Base-by-base conservation (phyloP, 2,329 filamentous ascomycete species). In the Xylogone sp. region DNA sequence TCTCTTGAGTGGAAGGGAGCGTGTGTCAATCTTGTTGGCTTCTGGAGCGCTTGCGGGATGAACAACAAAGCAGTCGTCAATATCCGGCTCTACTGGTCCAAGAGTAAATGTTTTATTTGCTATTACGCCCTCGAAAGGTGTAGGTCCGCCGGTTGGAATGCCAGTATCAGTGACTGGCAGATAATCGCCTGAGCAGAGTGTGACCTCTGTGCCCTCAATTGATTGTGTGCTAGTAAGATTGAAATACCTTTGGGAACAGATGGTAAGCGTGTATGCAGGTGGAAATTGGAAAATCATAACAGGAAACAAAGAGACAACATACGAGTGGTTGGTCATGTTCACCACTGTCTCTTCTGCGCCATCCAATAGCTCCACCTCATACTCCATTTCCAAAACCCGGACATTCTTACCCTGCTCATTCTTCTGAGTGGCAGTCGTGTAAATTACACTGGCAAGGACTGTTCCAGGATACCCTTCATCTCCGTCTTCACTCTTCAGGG, bases 271-370 rank as follows among this genome's bases (percentile, higher is more conserved):
- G n/a, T n/a, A n/a, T n/a, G n/a, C n/a, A n/a, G n/a, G n/a, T n/a
- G n/a, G n/a, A n/a, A n/a, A n/a, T n/a, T n/a, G n/a, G n/a, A n/a
- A n/a, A n/a, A n/a, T n/a, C n/a, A n/a, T n/a, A n/a, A n/a, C n/a
- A 27, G 16, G 21, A 18, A 18, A 6, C 24, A 29, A 22, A 42
- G 21, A 21, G 12, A 47, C 29, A 8, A 68, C 75, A 60, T 70
- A 90, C 87, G 90, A 95, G 75, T 99, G 93, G 74, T 97, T 99
- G 46, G 94, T 97, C 72, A 97, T 81, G 71, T 92, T 95, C 68
- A 97, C 82, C 42, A 85, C 85, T 0, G 93, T 97, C 77, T 97
- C 93, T n/a, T 92, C 84, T 12, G 85, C 86, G 46, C 87, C 86
- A 43, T 46, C 2, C 2, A 90, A 78, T 45, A 97, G 77, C 69